These are phyloP conservation scores for Fraxinus dipetala DNA, from an alignment of 305 asterid species.

Conservation along the genomic window DNA sequence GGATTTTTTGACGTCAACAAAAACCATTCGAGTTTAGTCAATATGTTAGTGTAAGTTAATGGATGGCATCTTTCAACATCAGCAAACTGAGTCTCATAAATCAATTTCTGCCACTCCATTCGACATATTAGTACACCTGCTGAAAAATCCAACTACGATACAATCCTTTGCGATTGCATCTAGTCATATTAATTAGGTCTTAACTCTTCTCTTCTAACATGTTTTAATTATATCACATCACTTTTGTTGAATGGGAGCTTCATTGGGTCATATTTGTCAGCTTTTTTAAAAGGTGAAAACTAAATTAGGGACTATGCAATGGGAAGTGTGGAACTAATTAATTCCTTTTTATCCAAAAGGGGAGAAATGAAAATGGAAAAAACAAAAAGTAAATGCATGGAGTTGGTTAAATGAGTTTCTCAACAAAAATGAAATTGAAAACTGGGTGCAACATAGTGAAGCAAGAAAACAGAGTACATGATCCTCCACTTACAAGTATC, in stretches of 20 bases:
- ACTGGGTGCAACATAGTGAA: neutral
- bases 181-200: neutral
- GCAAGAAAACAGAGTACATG: slow-evolving; percentile 9
- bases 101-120: neutral
- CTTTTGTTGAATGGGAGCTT: neutral
- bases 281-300: neutral
- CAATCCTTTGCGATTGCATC: neutral
- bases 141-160: neutral
- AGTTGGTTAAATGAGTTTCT: neutral
- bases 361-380: neutral
- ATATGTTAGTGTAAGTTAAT: too few relatives aligned
- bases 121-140: neutral
- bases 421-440: neutral
- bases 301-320: neutral
- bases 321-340: neutral
- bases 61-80: neutral
- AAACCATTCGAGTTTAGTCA: too few relatives aligned
- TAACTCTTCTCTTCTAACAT: neutral
- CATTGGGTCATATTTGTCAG: neutral
- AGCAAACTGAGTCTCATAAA: neutral
- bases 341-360: neutral
- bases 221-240: neutral
- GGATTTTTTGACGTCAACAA: neutral
- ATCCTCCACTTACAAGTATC: slow-evolving; percentile 53
- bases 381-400: neutral